Percentiles rank a stretch among this genome's conserved stretches.
Conservation (phyloP, 73 alveolate genomes). For the Loxodes magnus region DNA sequence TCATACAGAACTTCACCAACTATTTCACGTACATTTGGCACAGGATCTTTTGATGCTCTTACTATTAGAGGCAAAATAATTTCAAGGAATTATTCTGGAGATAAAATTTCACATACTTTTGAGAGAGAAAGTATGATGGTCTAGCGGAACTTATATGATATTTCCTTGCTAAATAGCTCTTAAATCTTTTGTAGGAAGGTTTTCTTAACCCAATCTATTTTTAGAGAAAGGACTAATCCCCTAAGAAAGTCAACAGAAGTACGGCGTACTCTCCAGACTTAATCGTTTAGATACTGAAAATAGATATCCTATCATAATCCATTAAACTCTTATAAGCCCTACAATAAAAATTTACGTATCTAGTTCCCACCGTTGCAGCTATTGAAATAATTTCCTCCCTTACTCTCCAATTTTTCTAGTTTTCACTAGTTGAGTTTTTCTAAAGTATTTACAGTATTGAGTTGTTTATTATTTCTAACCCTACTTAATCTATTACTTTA, state of each 20-base stretch:
- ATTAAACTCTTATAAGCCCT: slow-evolving; percentile 29
- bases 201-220: slow-evolving; percentile 74
- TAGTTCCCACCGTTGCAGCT: too few relatives aligned
- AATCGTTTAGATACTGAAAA: slow-evolving; percentile 76
- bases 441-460: slow-evolving; percentile 49
- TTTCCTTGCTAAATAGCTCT: slow-evolving; percentile 69
- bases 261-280: slow-evolving; percentile 87
- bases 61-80: slow-evolving; percentile 67
- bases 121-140: slow-evolving; percentile 37
- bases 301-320: slow-evolving; percentile 63
- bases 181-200: slow-evolving; percentile 70
- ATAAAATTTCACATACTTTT: background rate
- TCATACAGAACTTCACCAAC: slow-evolving; percentile 67
- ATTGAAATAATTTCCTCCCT: slow-evolving; percentile 78
- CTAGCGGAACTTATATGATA: slow-evolving; percentile 77
- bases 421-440: slow-evolving; percentile 74
- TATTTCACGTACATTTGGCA: slow-evolving; percentile 85
- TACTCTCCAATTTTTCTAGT: slow-evolving; percentile 93
- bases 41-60: slow-evolving; percentile 78
- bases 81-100: too few relatives aligned
- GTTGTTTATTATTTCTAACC: slow-evolving; percentile 68
- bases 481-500: slow-evolving; percentile 77
- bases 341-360: slow-evolving; percentile 26
- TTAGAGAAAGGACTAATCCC: slow-evolving; percentile 56
- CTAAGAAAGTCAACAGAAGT: slow-evolving; percentile 70